Conservation (phyloP, 2,329 filamentous ascomycete species). For the Fusarium anguioides region DNA sequence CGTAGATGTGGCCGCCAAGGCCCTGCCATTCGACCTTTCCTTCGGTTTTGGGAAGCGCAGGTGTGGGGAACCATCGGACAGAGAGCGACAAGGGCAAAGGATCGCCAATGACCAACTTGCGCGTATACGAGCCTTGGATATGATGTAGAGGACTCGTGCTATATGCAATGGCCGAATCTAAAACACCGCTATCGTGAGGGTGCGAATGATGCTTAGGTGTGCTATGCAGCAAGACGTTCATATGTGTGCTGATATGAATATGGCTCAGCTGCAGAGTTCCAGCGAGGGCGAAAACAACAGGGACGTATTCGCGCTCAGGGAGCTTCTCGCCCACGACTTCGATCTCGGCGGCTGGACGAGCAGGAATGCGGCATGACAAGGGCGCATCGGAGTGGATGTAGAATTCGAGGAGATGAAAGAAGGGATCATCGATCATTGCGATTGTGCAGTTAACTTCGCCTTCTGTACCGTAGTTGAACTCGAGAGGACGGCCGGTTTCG, state of each 20-base stretch:
- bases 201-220: conserved; percentile 70
- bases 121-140: conserved; percentile 62
- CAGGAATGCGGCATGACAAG: conserved; percentile 87
- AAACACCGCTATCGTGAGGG: conserved; percentile 77
- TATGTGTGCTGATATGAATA: conserved; percentile 87
- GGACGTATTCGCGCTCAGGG: conserved; percentile 73
- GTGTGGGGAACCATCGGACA: conserved; percentile 87
- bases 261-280: conserved; percentile 90
- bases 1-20: conserved; percentile 71
- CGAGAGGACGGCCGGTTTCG: conserved; percentile 84
- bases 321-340: conserved; percentile 65
- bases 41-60: conserved; percentile 74
- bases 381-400: conserved; percentile 98
- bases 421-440: conserved; percentile 77
- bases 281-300: conserved; percentile 87
- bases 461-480: conserved; percentile 87
- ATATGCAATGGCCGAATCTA: conserved; percentile 90
- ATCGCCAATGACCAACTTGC: conserved; percentile 87
- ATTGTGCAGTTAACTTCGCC: conserved; percentile 87
- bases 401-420: conserved; percentile 94
- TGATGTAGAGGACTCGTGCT: conserved; percentile 78
- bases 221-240: conserved; percentile 88
- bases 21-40: conserved; percentile 73
- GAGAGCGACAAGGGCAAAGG: conserved; percentile 81
- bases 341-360: conserved; percentile 72